Percentiles rank a stretch among this genome's conserved stretches.
Conservation (phyloP, 2,329 filamentous ascomycete species). For the Calonectria ilicicola region DNA sequence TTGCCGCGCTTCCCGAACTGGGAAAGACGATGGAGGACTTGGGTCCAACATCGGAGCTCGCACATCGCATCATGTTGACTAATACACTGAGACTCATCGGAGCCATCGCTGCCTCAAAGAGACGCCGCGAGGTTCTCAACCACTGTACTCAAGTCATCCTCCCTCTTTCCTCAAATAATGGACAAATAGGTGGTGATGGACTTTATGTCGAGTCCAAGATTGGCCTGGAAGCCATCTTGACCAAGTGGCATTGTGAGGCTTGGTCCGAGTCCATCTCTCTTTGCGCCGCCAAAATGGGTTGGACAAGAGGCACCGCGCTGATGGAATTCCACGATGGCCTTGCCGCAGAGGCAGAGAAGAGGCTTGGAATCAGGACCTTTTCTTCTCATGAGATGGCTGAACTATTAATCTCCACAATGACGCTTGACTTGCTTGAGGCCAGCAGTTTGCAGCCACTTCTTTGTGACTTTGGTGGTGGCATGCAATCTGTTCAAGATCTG, state of each 20-base stretch:
- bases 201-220: not conserved
- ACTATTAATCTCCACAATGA: not conserved
- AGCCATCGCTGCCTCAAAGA: not conserved
- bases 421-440: not conserved
- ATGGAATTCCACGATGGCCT: not conserved
- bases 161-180: not conserved
- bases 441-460: not conserved
- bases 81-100: not conserved
- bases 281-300: not conserved
- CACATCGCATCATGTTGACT: not conserved
- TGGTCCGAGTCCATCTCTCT: not conserved
- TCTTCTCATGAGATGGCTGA: not conserved
- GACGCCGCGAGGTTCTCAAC: not conserved
- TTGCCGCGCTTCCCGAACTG: not conserved
- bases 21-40: not conserved
- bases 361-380: not conserved
- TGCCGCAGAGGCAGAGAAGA: not conserved
- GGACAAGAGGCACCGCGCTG: not conserved
- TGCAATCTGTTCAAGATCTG: not conserved
- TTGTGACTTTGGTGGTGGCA: not conserved
- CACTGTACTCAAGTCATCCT: not conserved
- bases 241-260: not conserved
- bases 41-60: not conserved
- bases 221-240: not conserved
- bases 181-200: not conserved